These are phyloP conservation scores for Guillardia theta DNA, from an alignment of 78 protist species.

Conservation along the genomic window DNA sequence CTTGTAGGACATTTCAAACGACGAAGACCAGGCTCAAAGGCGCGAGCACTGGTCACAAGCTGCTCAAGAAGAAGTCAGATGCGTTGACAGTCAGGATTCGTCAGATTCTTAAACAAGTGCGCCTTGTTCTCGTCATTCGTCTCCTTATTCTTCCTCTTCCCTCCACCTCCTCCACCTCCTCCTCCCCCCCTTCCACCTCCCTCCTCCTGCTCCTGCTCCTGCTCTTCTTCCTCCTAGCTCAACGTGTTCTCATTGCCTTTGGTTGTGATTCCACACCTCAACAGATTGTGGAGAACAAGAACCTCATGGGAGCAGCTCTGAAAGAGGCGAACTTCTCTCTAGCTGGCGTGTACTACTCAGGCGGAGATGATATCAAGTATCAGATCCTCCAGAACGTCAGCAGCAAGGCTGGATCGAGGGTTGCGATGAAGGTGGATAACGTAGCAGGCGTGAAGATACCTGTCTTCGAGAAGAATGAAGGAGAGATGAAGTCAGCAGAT, in stretches of 20 bases:
- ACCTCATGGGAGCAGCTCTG: background rate
- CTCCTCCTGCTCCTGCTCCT: background rate
- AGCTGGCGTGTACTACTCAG: constrained; percentile 49
- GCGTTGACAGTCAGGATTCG: constrained; percentile 62
- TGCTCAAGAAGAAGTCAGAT: constrained; percentile 70
- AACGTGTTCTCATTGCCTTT: background rate
- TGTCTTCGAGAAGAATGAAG: constrained; percentile 26
- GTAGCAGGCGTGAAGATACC: constrained; percentile 66
- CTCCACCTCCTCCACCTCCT: background rate
- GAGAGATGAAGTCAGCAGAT: background rate
- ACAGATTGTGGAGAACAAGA: constrained; percentile 28
- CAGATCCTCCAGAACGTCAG: background rate
- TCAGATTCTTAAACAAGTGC: constrained; percentile 35
- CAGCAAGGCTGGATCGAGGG: background rate
- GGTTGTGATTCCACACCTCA: background rate
- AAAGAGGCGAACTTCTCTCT: background rate
- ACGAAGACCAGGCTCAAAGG: constrained; percentile 33
- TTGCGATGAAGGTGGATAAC: constrained; percentile 51
- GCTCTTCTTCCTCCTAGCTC: background rate
- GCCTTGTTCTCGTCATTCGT: background rate
- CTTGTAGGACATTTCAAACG: background rate
- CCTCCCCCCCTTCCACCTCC: background rate
- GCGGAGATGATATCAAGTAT: constrained; percentile 62
- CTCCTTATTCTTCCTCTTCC: no score
- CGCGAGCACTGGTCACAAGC: constrained; percentile 69